A percentile compares a stretch with the other conserved stretches of the same genome.
These are phyloP conservation scores for Petrea volubilis DNA, from an alignment of 257 asterid species.

Conservation along the genomic window DNA sequence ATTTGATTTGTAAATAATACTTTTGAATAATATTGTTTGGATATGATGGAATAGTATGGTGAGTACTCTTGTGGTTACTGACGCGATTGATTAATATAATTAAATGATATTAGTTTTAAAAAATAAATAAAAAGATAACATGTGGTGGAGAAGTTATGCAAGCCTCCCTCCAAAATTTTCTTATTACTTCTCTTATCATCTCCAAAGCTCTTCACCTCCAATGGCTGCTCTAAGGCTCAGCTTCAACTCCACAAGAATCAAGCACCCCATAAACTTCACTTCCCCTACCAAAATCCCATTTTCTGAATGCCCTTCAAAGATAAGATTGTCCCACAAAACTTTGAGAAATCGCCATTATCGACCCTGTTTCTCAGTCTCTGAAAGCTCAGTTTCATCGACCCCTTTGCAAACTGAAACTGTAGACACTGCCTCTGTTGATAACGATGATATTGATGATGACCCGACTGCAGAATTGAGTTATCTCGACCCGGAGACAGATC, in stretches of 20 bases:
- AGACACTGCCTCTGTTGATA: conserved; percentile 24
- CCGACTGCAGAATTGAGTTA: conserved; percentile 79
- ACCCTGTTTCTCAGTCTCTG: conserved; percentile 55
- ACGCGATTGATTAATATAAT: no score
- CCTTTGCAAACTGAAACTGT: conserved; percentile 47
- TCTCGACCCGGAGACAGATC: conserved; percentile 84
- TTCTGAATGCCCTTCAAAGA: conserved; percentile 25
- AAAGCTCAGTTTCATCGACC: conserved; percentile 59
- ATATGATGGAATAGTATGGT: no score
- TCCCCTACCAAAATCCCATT: conserved; percentile 35
- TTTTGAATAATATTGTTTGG: no score
- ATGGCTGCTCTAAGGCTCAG: conserved; percentile 65
- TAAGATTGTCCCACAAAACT: conserved; percentile 13
- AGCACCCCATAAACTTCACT: conserved; percentile 39
- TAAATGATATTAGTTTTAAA: no score
- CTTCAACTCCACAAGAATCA: conserved; percentile 59
- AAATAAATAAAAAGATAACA: no score
- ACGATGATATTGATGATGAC: conserved; percentile 53
- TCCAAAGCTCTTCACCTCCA: conserved; percentile 11
- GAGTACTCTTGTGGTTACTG: no score
- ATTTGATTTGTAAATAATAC: no score
- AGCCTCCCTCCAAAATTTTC: no score
- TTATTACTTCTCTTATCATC: conserved; percentile 25
- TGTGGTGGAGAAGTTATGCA: no score
- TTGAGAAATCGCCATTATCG: conserved; percentile 35